A percentile compares a stretch with the other conserved stretches of the same genome.
phyloP scores from a whole-genome alignment of 2,329 filamentous ascomycete genomes.

The Corynespora cassiicola region DNA sequence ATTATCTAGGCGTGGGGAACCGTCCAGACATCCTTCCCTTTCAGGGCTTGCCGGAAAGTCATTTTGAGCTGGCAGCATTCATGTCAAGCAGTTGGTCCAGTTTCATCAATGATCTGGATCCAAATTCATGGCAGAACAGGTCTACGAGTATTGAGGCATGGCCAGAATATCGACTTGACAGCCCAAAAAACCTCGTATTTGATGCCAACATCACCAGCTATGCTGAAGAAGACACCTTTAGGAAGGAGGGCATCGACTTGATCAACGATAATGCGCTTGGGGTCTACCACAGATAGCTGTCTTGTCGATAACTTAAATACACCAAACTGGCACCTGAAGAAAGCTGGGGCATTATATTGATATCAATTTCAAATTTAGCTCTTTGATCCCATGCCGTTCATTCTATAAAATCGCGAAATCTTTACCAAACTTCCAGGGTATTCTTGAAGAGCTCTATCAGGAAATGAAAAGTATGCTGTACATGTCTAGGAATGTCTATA shows the following conservation, averaged over 20 bases:
- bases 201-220: conserved; percentile 44
- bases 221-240: conserved; percentile 48
- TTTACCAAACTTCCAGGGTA: no score
- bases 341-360: no score
- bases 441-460: no score
- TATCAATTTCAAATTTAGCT: no score
- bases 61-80: conserved; percentile 42
- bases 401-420: no score
- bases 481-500: no score
- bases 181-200: conserved; percentile 49
- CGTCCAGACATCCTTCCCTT: conserved; percentile 34
- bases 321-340: no score
- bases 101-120: conserved; percentile 49
- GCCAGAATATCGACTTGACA: conserved; percentile 16
- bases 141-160: conserved; percentile 7
- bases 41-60: conserved; percentile 32
- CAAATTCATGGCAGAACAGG: conserved; percentile 16
- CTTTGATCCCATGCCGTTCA: no score
- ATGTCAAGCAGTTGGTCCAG: conserved; percentile 48
- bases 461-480: no score
- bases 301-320: neutral
- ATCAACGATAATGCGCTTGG: conserved; percentile 31
- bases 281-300: conserved; percentile 13
- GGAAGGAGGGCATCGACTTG: conserved; percentile 48
- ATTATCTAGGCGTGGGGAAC: conserved; percentile 48